Conservation (phyloP, 768 basidiomycete species). For the Auriscalpium vulgare region DNA sequence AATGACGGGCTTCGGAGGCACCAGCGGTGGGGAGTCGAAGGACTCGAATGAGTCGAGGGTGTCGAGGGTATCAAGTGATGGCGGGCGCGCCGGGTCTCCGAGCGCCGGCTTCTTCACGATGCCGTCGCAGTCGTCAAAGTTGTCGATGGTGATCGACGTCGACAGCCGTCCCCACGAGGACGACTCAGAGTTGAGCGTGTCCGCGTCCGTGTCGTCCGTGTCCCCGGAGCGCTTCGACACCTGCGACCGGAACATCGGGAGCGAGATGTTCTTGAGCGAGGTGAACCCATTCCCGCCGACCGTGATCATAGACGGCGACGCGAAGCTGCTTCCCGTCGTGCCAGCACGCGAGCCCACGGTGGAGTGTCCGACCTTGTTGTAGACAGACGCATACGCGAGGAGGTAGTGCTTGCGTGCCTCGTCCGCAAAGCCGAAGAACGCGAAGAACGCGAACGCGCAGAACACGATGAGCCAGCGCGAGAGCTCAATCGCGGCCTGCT, state of each 20-base stretch:
- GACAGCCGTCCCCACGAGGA: neutral
- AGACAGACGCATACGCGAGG: constrained; percentile 18
- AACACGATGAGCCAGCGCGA: constrained; percentile 33
- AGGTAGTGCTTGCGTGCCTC: constrained; percentile 37
- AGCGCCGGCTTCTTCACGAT: neutral
- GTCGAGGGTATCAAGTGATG: no score
- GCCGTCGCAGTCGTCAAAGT: neutral
- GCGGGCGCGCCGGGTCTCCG: neutral
- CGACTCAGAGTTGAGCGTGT: neutral
- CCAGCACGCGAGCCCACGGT: neutral
- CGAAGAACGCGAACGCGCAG: constrained; percentile 36
- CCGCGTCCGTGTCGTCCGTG: neutral
- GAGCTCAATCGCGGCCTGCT: constrained; percentile 21
- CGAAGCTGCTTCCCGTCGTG: neutral
- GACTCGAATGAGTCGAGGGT: no score
- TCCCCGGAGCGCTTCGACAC: no score
- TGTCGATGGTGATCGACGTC: neutral
- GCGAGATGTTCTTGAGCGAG: neutral
- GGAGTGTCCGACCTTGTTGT: constrained; percentile 20
- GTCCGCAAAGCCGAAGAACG: constrained; percentile 47
- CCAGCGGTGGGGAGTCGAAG: no score
- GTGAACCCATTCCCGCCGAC: neutral
- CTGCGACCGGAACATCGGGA: neutral
- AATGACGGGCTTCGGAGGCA: no score
- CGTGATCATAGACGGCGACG: neutral